Percentiles rank a stretch among this genome's conserved stretches.
These are phyloP conservation scores for Arthrobotrys megalospora DNA, from an alignment of 2,329 filamentous ascomycete species.

Conservation along the genomic window DNA sequence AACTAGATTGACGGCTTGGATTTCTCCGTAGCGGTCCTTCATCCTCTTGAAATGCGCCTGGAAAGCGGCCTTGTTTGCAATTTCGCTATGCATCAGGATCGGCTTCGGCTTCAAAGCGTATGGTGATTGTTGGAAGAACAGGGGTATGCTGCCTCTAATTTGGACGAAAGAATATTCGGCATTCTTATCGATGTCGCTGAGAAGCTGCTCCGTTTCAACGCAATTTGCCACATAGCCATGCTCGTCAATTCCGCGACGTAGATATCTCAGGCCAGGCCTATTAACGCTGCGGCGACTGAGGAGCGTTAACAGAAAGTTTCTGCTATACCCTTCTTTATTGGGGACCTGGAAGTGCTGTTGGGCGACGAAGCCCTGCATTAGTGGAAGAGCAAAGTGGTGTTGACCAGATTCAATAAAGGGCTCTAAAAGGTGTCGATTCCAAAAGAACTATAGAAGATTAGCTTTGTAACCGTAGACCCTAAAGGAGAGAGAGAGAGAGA, in stretches of 20 bases:
- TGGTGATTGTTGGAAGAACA: constrained; percentile 95
- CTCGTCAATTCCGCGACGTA: constrained; percentile 91
- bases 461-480: background rate
- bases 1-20: constrained; percentile 87
- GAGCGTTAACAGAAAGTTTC: constrained; percentile 83
- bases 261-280: constrained; percentile 88
- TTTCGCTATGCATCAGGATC: constrained; percentile 82
- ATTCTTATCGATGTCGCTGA: constrained; percentile 76
- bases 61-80: constrained; percentile 84
- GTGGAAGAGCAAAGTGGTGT: constrained; percentile 79
- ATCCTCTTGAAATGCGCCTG: constrained; percentile 83
- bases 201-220: constrained; percentile 95
- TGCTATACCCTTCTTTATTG: constrained; percentile 63
- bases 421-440: constrained; percentile 83
- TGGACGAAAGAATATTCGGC: constrained; percentile 91
- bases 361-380: constrained; percentile 95
- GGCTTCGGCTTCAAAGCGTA: constrained; percentile 93
- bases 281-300: constrained; percentile 91
- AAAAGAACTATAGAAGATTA: constrained; percentile 78
- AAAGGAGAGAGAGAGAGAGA: too few relatives aligned
- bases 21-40: constrained; percentile 77
- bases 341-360: constrained; percentile 67
- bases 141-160: constrained; percentile 88
- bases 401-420: constrained; percentile 83
- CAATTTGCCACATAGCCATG: constrained; percentile 89